Base-by-base conservation (phyloP, 2,329 filamentous ascomycete genomes). In the Pseudocercospora crystallina region DNA sequence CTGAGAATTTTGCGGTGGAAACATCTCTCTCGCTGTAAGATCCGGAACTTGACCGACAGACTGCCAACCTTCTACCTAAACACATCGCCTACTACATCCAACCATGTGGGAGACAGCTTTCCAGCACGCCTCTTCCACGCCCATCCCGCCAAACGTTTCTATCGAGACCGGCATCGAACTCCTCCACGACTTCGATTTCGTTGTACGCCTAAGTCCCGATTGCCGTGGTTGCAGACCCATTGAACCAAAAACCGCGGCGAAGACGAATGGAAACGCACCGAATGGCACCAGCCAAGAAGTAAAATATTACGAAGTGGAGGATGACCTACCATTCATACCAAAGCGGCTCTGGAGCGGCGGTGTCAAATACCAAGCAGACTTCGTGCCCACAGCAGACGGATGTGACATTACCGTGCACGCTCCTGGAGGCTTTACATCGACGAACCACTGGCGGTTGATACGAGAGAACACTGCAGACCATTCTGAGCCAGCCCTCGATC, bases 301-400 rank as follows among this genome's bases (percentile, higher is more conserved):
- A 14, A 51, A 56, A 32, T 62, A 61, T 52, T 68, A 60, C 50
- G 65, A 67, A 39, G 65, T 68, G 14, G 64, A 67, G 53, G 66
- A 69, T 56, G 64, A 66, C n/a, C 61, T 68, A 1, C 61, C 64
- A 2, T 69, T 69, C 58, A 65, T 69, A 13, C 67, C 67, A 3
- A 66, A 63, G 49, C 54, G 54, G 14, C 57, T 69, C 1, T 69
- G 67, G 67, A 50, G 43, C 26, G 67, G 67, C 31, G 61, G 65
- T 12, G 66, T 68, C 8, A 59, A 48, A 37, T 69, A 69, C 53
- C 58, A 50, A 1, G 65, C 65, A 13, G 60, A 66, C 38, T 69
- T 64, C 51, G 35, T 62, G 5, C 60, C 61, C 1, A 55, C 51
- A 15, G 49, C 51, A 10, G 60, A 69, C 29, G 67, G 67, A 36